Evolutionary conservation across 495 filamentous ascomycete genomes (phyloP), one percentile per base, ranked within the genome.

Genomic region (Choiromyces venosus): DNA sequence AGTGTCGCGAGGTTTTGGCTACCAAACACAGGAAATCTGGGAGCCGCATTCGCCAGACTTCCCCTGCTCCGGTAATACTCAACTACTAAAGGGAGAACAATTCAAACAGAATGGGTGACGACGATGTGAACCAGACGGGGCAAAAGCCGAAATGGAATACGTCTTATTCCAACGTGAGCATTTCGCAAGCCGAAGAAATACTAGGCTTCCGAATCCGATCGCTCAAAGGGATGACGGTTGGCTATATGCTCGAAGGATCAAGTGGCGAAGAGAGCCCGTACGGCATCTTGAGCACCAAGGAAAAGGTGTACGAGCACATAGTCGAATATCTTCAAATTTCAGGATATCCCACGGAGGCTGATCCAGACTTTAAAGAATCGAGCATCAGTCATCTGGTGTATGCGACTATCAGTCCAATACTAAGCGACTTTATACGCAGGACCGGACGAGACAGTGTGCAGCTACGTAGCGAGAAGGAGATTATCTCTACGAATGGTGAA

Each of bases 321-420:
- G 12, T 66, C 36, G 39, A 69, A 73, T 73, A 69, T 67, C 66
- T 76, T 73, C n/a, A 36, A 37, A 70, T 76, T n/a, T 66, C 73
- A 70, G 70, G 70, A 67, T 71, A 72, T 64, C 74, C 67, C 70
- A 70, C 37, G 64, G 71, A 74, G 66, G 71, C 9, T 40, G 67
- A 70, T 73, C 46, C 46, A 16, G 56, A 67, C 33, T 71, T 71
- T 29, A 67, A 68, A 65, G 74, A 74, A 71, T 10, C 42, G 4
- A 76, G 69, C 66, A 73, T 76, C 29, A 73, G 69, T 74, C 19
- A 74, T 65, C 37, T 71, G 36, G 56, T 71, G 3, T 71, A 70
- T 70, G 38, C 56, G 25, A 71, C 36, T 64, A 73, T 76, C 35
- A 56, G 19, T 74, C 74, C 35, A 67, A 73, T 76, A 74, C 46